These are phyloP conservation scores for Colletotrichum incanum DNA, from an alignment of 2,329 filamentous ascomycete genomes.

Conservation along the genomic window DNA sequence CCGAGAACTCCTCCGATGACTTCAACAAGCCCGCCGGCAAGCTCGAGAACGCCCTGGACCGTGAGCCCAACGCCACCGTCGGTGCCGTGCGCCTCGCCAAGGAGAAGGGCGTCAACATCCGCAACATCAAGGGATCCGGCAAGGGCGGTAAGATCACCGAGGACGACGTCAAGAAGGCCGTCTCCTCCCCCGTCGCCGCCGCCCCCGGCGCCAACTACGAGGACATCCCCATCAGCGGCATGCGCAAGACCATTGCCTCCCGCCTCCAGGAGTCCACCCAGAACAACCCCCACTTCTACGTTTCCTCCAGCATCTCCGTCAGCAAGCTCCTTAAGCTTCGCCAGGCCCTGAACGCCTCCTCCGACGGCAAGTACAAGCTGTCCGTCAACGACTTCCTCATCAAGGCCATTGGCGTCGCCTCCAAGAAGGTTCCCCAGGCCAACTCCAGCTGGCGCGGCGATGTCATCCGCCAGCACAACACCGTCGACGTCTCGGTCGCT, in stretches of 20 bases:
- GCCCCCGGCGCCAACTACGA: slow-evolving; percentile 79
- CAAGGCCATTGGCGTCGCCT: slow-evolving; percentile 92
- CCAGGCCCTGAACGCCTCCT: slow-evolving; percentile 88
- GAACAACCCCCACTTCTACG: slow-evolving; percentile 99
- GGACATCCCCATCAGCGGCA: slow-evolving; percentile 87
- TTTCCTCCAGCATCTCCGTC: slow-evolving; percentile 91
- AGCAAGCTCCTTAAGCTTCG: slow-evolving; percentile 97
- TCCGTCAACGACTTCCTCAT: slow-evolving; percentile 99
- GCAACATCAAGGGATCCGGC: slow-evolving; percentile 88
- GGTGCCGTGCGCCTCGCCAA: slow-evolving; percentile 86
- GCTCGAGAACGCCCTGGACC: slow-evolving; percentile 87
- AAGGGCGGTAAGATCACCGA: slow-evolving; percentile 90
- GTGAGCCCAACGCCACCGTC: slow-evolving; percentile 80
- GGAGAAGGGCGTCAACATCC: slow-evolving; percentile 86
- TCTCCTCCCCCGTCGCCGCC: slow-evolving; percentile 68
- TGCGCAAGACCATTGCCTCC: slow-evolving; percentile 98
- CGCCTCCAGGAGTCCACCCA: slow-evolving; percentile 88
- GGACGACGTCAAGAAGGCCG: slow-evolving; percentile 92
- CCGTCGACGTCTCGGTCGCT: slow-evolving; percentile 94
- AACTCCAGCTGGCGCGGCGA: slow-evolving; percentile 97
- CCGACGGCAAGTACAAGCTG: slow-evolving; percentile 97
- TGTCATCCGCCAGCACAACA: slow-evolving; percentile 92
- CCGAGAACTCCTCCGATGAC: slow-evolving; percentile 59
- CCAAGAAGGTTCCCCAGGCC: slow-evolving; percentile 93
- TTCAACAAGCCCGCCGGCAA: slow-evolving; percentile 81